Conservation (phyloP, 2,329 filamentous ascomycete species). For the Lachnellula suecica region DNA sequence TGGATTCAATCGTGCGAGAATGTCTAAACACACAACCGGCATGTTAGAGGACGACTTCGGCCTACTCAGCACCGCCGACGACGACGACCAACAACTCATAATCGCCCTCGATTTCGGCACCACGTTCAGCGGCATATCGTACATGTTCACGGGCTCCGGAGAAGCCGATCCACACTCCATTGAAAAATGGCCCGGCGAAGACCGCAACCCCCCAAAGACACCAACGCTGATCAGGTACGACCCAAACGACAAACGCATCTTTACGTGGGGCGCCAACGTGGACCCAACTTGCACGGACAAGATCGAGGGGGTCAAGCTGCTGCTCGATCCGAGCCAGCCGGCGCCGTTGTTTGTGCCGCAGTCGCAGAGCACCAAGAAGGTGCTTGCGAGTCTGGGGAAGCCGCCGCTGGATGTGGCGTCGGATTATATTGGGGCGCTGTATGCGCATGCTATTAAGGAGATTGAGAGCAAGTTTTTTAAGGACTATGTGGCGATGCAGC, state of each 20-base stretch:
- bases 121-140: constrained; percentile 19
- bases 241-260: not conserved
- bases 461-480: constrained; percentile 43
- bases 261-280: constrained; percentile 14
- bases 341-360: constrained; percentile 14
- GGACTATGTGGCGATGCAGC: constrained; percentile 41
- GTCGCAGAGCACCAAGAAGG: constrained; percentile 21
- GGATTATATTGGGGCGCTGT: constrained; percentile 32
- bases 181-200: constrained; percentile 20
- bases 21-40: too few relatives aligned
- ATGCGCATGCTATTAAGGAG: constrained; percentile 44
- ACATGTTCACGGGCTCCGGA: not conserved
- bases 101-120: constrained; percentile 25
- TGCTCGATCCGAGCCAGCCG: constrained; percentile 26
- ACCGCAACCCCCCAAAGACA: constrained; percentile 9
- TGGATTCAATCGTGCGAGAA: too few relatives aligned
- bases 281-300: constrained; percentile 4
- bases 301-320: constrained; percentile 24
- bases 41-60: too few relatives aligned
- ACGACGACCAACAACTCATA: too few relatives aligned
- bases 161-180: constrained; percentile 6
- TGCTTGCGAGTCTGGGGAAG: constrained; percentile 41
- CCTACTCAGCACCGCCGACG: too few relatives aligned
- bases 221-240: constrained; percentile 17
- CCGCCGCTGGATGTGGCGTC: constrained; percentile 48